Conservation (phyloP, 2,329 filamentous ascomycete species). For the Aspergillus japonicus region DNA sequence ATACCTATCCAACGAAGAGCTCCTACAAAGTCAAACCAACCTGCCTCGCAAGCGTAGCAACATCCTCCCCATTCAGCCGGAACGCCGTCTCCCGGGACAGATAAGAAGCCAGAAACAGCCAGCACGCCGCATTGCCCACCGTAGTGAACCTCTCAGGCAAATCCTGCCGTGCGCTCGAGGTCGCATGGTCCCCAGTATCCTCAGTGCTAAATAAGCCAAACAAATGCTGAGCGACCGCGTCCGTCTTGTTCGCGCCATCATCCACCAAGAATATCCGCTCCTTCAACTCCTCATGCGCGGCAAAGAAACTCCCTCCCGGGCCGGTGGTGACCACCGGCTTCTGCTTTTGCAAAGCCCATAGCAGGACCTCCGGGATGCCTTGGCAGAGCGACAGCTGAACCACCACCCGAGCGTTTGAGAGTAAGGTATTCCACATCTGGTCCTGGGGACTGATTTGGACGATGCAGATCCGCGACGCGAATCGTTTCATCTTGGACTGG, state of each 20-base stretch:
- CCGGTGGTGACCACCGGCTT: background rate
- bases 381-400: constrained; percentile 8
- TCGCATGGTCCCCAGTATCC: constrained; percentile 61
- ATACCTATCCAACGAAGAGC: too few relatives aligned
- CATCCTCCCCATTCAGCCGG: constrained; percentile 60
- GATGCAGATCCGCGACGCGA: constrained; percentile 2
- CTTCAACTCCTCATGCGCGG: constrained; percentile 57
- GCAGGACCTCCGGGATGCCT: constrained; percentile 8
- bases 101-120: constrained; percentile 70
- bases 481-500: background rate
- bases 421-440: constrained; percentile 13
- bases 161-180: constrained; percentile 26
- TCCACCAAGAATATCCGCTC: constrained; percentile 67
- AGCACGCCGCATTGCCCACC: constrained; percentile 70
- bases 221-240: constrained; percentile 64
- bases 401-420: constrained; percentile 7
- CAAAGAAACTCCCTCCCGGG: constrained; percentile 69
- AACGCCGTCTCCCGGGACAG: constrained; percentile 58
- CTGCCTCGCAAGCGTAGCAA: constrained; percentile 63
- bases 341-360: constrained; percentile 3
- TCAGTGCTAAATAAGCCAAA: constrained; percentile 61
- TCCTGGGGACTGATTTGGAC: constrained; percentile 9
- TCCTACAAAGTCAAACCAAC: background rate
- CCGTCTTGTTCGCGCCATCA: constrained; percentile 59
- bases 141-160: constrained; percentile 68